Evolutionary conservation across 495 filamentous ascomycete genomes (phyloP).

Genomic region (Diplogelasinospora grovesii): DNA sequence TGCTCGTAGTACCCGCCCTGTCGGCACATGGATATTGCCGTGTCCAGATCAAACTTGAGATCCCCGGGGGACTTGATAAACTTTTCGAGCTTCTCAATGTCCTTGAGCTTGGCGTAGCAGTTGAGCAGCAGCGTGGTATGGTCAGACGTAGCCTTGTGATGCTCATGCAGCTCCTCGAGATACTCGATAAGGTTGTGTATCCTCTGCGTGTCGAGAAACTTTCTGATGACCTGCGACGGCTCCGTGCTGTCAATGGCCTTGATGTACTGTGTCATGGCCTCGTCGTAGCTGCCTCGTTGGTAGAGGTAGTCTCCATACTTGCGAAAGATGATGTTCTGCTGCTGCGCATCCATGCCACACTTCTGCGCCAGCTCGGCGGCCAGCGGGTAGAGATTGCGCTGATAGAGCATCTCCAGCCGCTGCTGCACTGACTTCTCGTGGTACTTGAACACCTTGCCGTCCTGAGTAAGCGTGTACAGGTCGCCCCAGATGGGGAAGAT

Average conservation of each 20-base stretch:
- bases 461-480: slow-evolving; percentile 76
- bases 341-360: slow-evolving; percentile 63
- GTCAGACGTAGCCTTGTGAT: slow-evolving; percentile 88
- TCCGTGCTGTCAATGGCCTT: slow-evolving; percentile 93
- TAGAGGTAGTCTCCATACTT: slow-evolving; percentile 96
- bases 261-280: slow-evolving; percentile 96
- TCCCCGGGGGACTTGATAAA: slow-evolving; percentile 96
- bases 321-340: slow-evolving; percentile 86
- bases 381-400: slow-evolving; percentile 83
- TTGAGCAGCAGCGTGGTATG: slow-evolving; percentile 93
- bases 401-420: slow-evolving; percentile 88
- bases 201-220: slow-evolving; percentile 92
- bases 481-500: slow-evolving; percentile 89
- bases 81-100: slow-evolving; percentile 87
- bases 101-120: slow-evolving; percentile 96
- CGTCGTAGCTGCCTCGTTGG: slow-evolving; percentile 89
- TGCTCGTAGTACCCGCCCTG: slow-evolving; percentile 98
- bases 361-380: slow-evolving; percentile 94
- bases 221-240: slow-evolving; percentile 88
- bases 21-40: slow-evolving; percentile 94
- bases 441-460: slow-evolving; percentile 89
- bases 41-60: slow-evolving; percentile 93
- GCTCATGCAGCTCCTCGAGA: slow-evolving; percentile 91
- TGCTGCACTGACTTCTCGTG: slow-evolving; percentile 88
- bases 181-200: slow-evolving; percentile 98